phyloP scores from a whole-genome alignment of 2,329 filamentous ascomycete genomes.

The Whalleya microplaca region DNA sequence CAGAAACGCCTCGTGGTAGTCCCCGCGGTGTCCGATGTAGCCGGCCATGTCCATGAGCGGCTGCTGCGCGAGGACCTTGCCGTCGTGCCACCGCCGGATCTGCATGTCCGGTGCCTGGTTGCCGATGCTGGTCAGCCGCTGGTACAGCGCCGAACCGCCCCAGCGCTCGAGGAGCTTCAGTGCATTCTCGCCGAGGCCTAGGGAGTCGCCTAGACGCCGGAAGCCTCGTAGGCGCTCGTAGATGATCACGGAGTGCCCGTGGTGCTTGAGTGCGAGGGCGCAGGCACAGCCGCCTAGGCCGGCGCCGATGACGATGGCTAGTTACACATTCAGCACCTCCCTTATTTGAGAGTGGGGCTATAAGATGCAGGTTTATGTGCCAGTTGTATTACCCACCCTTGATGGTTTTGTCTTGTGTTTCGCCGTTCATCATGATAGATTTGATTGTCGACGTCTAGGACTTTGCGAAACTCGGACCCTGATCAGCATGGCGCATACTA shows the following conservation, averaged over 20 bases:
- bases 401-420: constrained; percentile 16
- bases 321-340: neutral
- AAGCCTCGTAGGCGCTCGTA: constrained; percentile 50
- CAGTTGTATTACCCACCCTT: constrained; percentile 14
- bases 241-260: constrained; percentile 47
- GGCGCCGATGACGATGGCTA: constrained; percentile 54
- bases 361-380: neutral
- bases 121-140: constrained; percentile 46
- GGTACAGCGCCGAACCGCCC: constrained; percentile 43
- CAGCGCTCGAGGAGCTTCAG: constrained; percentile 49
- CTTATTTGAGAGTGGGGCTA: neutral
- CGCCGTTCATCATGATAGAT: constrained; percentile 7
- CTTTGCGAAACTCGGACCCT: neutral
- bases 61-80: constrained; percentile 50
- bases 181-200: constrained; percentile 52
- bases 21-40: constrained; percentile 49
- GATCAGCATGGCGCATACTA: neutral
- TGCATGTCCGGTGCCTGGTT: constrained; percentile 52
- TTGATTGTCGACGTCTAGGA: neutral
- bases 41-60: constrained; percentile 56
- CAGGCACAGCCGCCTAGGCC: constrained; percentile 53
- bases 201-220: constrained; percentile 48
- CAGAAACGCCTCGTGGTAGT: constrained; percentile 49
- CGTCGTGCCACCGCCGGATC: constrained; percentile 51
- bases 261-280: constrained; percentile 51